A percentile compares a stretch with the other conserved stretches of the same genome.
Conservation (phyloP, 345 rosid species). For the Anacardium occidentale region DNA sequence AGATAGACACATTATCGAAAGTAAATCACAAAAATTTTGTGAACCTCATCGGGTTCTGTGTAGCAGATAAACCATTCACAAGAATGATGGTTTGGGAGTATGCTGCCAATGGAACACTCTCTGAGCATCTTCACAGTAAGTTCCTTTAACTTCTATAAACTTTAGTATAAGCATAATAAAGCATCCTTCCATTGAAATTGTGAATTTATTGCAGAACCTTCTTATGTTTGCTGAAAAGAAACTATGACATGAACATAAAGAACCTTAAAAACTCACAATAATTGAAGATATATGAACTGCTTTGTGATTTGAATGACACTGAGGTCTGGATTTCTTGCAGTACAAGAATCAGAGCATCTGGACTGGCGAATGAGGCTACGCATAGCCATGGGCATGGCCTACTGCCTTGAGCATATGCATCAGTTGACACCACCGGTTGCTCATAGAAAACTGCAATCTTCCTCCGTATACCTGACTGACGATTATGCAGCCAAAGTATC, state of each 20-base stretch:
- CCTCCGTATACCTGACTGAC: constrained; percentile 72
- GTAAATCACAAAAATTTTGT: constrained; percentile 90
- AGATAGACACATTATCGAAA: constrained; percentile 76
- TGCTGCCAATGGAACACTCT: constrained; percentile 94
- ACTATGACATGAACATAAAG: not conserved
- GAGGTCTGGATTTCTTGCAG: constrained; percentile 42
- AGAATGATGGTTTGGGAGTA: constrained; percentile 96
- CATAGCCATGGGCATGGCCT: constrained; percentile 82
- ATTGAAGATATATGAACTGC: not conserved
- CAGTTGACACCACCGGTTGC: constrained; percentile 67
- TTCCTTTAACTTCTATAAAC: constrained; percentile 9
- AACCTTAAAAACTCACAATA: not conserved
- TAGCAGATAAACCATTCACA: constrained; percentile 73
- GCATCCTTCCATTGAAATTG: not conserved
- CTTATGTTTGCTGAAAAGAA: not conserved
- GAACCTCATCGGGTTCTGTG: constrained; percentile 85
- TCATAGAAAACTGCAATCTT: constrained; percentile 58
- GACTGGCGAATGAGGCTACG: constrained; percentile 82
- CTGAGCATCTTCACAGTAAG: constrained; percentile 91
- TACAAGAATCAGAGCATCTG: constrained; percentile 79
- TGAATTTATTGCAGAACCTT: not conserved
- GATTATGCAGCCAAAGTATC: constrained; percentile 95
- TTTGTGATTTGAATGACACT: constrained; percentile 3
- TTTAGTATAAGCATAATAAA: not conserved
- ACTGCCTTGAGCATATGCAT: constrained; percentile 94